Conservation (phyloP, 2,329 filamentous ascomycete species). For the Cladophialophora yegresii region DNA sequence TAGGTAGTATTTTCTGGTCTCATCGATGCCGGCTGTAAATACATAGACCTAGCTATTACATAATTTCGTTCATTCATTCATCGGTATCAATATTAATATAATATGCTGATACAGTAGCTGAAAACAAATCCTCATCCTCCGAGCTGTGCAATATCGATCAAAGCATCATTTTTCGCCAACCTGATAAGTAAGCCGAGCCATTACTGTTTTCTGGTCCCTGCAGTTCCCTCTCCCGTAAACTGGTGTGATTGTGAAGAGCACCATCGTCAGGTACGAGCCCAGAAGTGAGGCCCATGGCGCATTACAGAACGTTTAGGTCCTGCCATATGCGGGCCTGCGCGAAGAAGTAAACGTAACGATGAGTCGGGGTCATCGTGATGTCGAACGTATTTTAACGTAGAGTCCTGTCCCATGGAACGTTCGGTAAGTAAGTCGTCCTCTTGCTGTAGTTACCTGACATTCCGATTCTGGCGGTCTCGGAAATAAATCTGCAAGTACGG, state of each 20-base stretch:
- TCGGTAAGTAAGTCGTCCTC: no score
- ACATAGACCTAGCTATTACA: no score
- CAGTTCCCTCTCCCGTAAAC: background rate
- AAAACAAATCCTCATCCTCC: background rate
- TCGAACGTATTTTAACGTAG: background rate
- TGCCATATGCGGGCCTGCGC: background rate
- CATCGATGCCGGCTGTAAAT: background rate
- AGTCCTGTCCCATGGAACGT: no score
- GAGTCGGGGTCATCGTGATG: background rate
- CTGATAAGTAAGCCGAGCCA: background rate
- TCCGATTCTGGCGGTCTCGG: background rate
- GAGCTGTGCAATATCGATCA: background rate
- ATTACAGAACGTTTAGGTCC: background rate
- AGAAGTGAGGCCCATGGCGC: background rate
- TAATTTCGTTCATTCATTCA: no score
- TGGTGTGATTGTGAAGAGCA: background rate
- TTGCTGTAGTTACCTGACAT: background rate
- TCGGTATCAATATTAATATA: no score
- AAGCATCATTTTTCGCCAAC: background rate
- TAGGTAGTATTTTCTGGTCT: background rate
- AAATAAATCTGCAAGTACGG: background rate
- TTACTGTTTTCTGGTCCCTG: no score
- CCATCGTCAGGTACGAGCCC: background rate
- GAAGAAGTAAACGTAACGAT: background rate
- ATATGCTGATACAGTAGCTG: background rate